phyloP scores from a whole-genome alignment of 2,329 filamentous ascomycete genomes.

The Talaromyces funiculosus region DNA sequence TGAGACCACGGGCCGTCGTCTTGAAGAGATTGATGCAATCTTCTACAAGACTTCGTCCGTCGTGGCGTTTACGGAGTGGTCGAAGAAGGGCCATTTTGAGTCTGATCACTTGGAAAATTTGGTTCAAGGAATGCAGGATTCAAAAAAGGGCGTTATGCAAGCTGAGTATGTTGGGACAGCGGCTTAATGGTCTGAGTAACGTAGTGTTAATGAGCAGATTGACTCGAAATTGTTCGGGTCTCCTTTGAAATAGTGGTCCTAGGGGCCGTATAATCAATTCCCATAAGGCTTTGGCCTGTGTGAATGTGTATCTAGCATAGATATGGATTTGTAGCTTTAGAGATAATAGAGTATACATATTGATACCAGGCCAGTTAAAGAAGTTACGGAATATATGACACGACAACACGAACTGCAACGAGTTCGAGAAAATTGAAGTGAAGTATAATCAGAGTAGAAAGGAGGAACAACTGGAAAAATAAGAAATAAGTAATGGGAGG shows the following conservation, averaged over 20 bases:
- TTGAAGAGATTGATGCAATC: conserved; percentile 22
- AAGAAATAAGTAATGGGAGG: too few relatives aligned
- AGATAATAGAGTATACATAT: not conserved
- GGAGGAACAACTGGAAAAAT: too few relatives aligned
- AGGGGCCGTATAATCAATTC: not conserved
- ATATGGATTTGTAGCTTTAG: not conserved
- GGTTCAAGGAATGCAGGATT: not conserved
- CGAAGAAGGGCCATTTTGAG: conserved; percentile 11
- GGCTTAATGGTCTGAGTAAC: not conserved
- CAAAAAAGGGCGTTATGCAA: not conserved
- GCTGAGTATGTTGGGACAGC: not conserved
- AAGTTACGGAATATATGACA: too few relatives aligned
- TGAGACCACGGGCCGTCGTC: conserved; percentile 18
- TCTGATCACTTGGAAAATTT: conserved; percentile 13
- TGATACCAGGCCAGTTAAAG: not conserved
- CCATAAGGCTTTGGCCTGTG: too few relatives aligned
- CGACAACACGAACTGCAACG: too few relatives aligned
- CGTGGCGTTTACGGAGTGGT: conserved; percentile 13
- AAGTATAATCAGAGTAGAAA: too few relatives aligned
- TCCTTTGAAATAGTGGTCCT: not conserved
- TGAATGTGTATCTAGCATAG: too few relatives aligned
- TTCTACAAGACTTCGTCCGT: conserved; percentile 16
- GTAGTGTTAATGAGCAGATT: not conserved
- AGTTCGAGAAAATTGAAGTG: too few relatives aligned
- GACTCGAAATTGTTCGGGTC: not conserved